These are phyloP conservation scores for Coniochaeta hoffmannii DNA, from an alignment of 2,329 filamentous ascomycete genomes.

Conservation along the genomic window DNA sequence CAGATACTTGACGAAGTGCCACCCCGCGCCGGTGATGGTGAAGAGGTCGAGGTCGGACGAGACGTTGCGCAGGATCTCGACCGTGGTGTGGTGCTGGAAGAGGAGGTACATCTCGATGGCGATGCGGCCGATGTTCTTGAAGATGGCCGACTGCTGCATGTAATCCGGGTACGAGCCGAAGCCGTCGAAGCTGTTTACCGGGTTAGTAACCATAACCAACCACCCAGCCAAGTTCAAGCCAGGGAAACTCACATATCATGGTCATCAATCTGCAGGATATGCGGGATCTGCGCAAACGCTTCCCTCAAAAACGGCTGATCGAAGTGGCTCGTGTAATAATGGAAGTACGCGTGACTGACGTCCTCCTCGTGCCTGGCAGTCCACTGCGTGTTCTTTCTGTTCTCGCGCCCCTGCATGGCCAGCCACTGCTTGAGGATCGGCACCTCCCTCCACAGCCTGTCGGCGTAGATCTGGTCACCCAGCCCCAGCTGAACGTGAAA, in stretches of 20 bases:
- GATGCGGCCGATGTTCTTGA: slow-evolving; percentile 94
- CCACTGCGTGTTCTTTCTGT: slow-evolving; percentile 84
- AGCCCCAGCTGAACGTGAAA: slow-evolving; percentile 92
- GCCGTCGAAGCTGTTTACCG: slow-evolving; percentile 87
- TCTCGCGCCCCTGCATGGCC: slow-evolving; percentile 85
- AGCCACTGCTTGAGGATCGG: slow-evolving; percentile 93
- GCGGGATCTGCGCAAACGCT: slow-evolving; percentile 95
- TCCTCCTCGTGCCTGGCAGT: slow-evolving; percentile 94
- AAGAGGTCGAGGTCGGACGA: slow-evolving; percentile 87
- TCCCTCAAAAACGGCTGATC: slow-evolving; percentile 92
- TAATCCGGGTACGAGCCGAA: slow-evolving; percentile 97
- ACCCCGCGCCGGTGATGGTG: slow-evolving; percentile 92
- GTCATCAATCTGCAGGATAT: slow-evolving; percentile 87
- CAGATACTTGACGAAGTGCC: slow-evolving; percentile 97
- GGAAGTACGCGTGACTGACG: slow-evolving; percentile 92
- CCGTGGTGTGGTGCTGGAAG: slow-evolving; percentile 95
- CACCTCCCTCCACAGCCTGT: slow-evolving; percentile 93
- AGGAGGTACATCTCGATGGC: slow-evolving; percentile 97
- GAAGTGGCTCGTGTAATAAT: slow-evolving; percentile 98
- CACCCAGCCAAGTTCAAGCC: background rate
- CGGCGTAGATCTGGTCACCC: slow-evolving; percentile 92
- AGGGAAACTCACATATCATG: slow-evolving; percentile 80
- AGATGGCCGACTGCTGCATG: slow-evolving; percentile 96
- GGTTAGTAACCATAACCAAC: slow-evolving; percentile 6
- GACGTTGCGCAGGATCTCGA: slow-evolving; percentile 86